phyloP scores from a whole-genome alignment of 805 yeast species.

The Yamadazyma philogaea region DNA sequence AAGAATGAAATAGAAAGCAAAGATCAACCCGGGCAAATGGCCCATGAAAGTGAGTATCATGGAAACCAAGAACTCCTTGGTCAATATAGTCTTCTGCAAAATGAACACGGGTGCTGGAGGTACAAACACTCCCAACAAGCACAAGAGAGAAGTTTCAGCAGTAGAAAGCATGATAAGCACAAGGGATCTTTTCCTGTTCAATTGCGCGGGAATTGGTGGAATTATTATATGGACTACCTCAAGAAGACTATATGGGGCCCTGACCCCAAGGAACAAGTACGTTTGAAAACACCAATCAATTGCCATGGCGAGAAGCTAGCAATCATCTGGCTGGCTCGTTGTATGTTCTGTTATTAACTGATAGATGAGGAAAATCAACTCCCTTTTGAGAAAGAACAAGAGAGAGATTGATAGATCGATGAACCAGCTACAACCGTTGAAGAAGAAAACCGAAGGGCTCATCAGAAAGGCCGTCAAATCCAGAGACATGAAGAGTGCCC shows the following conservation, averaged over 20 bases:
- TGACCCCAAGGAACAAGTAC: conserved; percentile 83
- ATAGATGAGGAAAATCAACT: conserved; percentile 69
- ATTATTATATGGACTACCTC: conserved; percentile 66
- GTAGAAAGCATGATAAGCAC: conserved; percentile 1
- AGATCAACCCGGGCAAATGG: conserved; percentile 33
- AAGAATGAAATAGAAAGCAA: conserved; percentile 27
- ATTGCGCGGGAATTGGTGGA: background rate
- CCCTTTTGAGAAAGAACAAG: conserved; percentile 76
- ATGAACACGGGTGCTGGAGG: conserved; percentile 41
- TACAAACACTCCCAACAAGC: conserved; percentile 28
- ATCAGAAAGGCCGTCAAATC: conserved; percentile 74
- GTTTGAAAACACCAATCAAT: conserved; percentile 17
- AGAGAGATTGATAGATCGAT: conserved; percentile 82
- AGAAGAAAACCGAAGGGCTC: conserved; percentile 72
- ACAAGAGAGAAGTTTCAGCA: conserved; percentile 25
- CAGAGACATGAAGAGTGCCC: conserved; percentile 72
- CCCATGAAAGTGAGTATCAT: conserved; percentile 31
- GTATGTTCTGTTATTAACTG: conserved; percentile 18
- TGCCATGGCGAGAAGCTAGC: no score
- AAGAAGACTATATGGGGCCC: conserved; percentile 95
- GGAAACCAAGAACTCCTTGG: conserved; percentile 32
- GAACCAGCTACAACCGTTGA: conserved; percentile 52
- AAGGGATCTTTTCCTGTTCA: background rate
- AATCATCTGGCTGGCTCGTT: no score
- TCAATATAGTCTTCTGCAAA: conserved; percentile 27